These are phyloP conservation scores for Ustilago tritici DNA, from an alignment of 1,284 basidiomycete genomes.

Conservation along the genomic window DNA sequence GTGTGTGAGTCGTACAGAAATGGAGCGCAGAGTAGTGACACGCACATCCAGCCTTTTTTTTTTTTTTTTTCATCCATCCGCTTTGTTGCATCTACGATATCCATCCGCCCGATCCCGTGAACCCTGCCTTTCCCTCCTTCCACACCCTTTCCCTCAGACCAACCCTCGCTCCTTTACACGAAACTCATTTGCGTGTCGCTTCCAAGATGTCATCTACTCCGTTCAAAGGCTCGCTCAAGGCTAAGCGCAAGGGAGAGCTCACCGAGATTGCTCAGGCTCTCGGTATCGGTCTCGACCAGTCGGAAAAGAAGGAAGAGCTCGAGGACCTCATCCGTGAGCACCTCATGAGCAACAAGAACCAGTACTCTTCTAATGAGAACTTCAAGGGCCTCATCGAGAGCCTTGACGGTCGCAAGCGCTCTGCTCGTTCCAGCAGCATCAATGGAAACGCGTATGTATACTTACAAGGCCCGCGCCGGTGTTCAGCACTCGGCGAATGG, in stretches of 20 bases:
- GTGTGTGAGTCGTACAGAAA: not conserved
- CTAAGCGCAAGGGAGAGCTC: slow-evolving; percentile 60
- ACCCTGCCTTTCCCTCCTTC: slow-evolving; percentile 12
- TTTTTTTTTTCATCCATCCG: slow-evolving; percentile 24
- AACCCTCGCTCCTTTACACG: not conserved
- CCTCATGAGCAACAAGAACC: slow-evolving; percentile 47
- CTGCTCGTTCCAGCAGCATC: slow-evolving; percentile 51
- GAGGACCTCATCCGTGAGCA: slow-evolving; percentile 56
- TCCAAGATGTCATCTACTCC: slow-evolving; percentile 42
- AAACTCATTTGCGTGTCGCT: not conserved
- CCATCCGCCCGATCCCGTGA: slow-evolving; percentile 37
- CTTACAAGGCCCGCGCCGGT: no score
- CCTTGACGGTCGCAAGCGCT: slow-evolving; percentile 49
- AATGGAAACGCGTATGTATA: slow-evolving; percentile 44
- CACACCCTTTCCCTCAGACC: slow-evolving; percentile 11
- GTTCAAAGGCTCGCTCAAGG: slow-evolving; percentile 58
- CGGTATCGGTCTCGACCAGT: slow-evolving; percentile 45
- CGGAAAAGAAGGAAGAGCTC: slow-evolving; percentile 56
- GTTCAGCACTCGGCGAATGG: not conserved
- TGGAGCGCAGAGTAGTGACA: not conserved
- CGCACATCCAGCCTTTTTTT: not conserved
- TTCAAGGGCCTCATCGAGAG: slow-evolving; percentile 58
- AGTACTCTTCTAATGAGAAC: slow-evolving; percentile 38
- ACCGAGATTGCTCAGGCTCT: slow-evolving; percentile 58
- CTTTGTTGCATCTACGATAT: slow-evolving; percentile 21